Conservation (phyloP, 495 filamentous ascomycete genomes). For the Niebla homalea region DNA sequence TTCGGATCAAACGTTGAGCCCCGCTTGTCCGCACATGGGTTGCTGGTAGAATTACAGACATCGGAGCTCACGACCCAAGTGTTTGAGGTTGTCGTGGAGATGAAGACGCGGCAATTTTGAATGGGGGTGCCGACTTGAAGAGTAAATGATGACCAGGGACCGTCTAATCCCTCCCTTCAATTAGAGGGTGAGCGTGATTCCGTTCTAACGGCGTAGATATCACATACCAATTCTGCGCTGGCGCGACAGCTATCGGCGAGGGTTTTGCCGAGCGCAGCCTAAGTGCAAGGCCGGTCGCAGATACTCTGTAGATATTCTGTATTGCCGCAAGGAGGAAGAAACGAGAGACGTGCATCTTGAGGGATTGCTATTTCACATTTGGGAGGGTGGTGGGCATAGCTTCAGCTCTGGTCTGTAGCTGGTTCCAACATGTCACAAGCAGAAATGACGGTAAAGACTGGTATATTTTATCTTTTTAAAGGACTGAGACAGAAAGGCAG, state of each 20-base stretch:
- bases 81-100: constrained; percentile 32
- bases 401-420: too few species aligned
- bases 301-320: too few species aligned
- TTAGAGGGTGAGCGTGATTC: not conserved
- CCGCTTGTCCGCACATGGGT: constrained; percentile 28
- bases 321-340: too few species aligned
- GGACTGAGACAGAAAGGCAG: too few species aligned
- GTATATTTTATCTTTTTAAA: too few species aligned
- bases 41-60: constrained; percentile 17
- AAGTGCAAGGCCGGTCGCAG: not conserved
- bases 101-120: constrained; percentile 31
- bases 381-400: too few species aligned
- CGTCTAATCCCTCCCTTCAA: constrained; percentile 40
- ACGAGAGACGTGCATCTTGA: too few species aligned
- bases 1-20: constrained; percentile 37
- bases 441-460: too few species aligned
- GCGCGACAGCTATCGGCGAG: constrained; percentile 9
- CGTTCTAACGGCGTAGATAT: not conserved
- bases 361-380: too few species aligned
- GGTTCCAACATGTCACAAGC: too few species aligned
- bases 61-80: constrained; percentile 28
- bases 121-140: constrained; percentile 35
- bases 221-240: constrained; percentile 13
- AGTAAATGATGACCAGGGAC: constrained; percentile 39
- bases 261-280: constrained; percentile 5